Evolutionary conservation across 1,284 basidiomycete genomes (phyloP), one percentile per base, ranked within the genome.

Genomic region (Nidula niveotomentosa): DNA sequence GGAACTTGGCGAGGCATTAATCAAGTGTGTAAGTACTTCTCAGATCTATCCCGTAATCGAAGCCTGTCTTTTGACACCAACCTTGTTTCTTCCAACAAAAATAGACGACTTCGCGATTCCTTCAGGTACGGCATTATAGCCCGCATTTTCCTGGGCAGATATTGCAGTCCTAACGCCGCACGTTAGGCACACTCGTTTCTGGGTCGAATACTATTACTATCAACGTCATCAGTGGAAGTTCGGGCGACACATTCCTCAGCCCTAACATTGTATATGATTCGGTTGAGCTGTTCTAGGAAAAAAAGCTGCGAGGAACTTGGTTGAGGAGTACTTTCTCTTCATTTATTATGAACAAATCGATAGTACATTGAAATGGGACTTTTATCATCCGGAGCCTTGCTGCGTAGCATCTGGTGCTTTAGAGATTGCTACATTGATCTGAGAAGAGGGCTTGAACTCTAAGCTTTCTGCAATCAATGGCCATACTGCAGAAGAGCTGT

Each of bases 381-480:
- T 5, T 23, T 23, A 23, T 23, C 23, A 49, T 34, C n/a, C 17
- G 41, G 18, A 51, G n/a, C n/a, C n/a, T 55, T 52, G 39, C 33
- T 55, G 54, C 18, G 17, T 39, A 17, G 47, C 41, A 35, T 53
- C 50, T 34, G 43, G 48, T 36, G 45, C 36, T 45, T 51, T 61
- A 6, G 59, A 48, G n/a, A 53, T 35, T 41, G 55, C 56, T 36
- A 36, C 51, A 3, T 56, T 47, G 18, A 23, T 53, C 41, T 56
- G 52, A 15, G 56, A 48, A 7, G 63, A 60, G 10, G 81, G 77
- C 53, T 78, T 81, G 63, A 84, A 87, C 58, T 86, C 86, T n/a
- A 90, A 71, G 57, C 83, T 81, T 51, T 80, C 76, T 0, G 82
- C 79, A 58, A 90, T 88, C 47, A 79, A 68, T 1, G 86, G 87